phyloP scores from a whole-genome alignment of 768 basidiomycete genomes.

The Lactarius vividus region DNA sequence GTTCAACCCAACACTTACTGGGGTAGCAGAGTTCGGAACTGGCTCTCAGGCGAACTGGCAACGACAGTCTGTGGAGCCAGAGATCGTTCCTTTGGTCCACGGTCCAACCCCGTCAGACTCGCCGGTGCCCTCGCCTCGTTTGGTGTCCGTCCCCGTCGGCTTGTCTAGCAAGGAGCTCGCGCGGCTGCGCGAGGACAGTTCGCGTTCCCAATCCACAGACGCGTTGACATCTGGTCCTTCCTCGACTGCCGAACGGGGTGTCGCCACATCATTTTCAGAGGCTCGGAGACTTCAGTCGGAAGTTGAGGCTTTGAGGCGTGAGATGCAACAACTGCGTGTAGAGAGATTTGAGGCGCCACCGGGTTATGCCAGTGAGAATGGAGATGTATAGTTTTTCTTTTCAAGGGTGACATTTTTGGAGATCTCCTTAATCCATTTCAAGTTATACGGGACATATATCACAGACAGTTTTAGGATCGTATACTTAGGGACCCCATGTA shows the following conservation, averaged over 20 bases:
- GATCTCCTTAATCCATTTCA: too few relatives aligned
- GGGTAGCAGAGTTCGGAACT: background rate
- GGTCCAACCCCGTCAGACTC: background rate
- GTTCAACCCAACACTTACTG: background rate
- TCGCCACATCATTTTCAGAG: background rate
- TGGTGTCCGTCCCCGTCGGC: background rate
- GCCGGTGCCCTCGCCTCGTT: background rate
- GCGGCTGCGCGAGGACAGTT: constrained; percentile 5
- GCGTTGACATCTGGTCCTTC: background rate
- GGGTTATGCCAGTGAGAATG: constrained; percentile 19
- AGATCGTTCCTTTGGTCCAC: background rate
- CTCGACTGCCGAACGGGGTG: background rate
- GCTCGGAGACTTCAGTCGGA: constrained; percentile 25
- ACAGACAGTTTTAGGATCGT: too few relatives aligned
- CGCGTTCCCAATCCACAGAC: background rate
- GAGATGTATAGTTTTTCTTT: background rate
- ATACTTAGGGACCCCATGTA: too few relatives aligned
- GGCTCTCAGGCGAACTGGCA: background rate
- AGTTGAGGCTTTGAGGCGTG: constrained; percentile 32
- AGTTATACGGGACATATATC: too few relatives aligned
- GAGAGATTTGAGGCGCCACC: constrained; percentile 32
- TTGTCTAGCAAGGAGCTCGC: constrained; percentile 22
- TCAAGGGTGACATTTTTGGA: too few relatives aligned
- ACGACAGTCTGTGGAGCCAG: background rate
- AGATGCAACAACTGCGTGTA: constrained; percentile 30